phyloP scores from a whole-genome alignment of 1,284 basidiomycete genomes.

The Moniliophthora roreri region DNA sequence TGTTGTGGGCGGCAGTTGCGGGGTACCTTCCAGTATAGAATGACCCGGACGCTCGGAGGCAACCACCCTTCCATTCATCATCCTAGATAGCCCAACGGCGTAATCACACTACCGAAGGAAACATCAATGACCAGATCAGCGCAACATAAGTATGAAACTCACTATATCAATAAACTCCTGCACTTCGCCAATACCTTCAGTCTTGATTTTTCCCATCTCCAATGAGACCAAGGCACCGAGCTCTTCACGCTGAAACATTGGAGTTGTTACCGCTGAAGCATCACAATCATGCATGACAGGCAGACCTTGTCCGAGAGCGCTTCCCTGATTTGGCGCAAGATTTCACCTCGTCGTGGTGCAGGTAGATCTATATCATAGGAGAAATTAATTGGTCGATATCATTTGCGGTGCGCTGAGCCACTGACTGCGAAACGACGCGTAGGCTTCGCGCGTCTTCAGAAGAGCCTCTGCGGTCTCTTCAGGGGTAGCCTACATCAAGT shows the following conservation, averaged over 20 bases:
- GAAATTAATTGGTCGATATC: not conserved
- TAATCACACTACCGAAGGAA: conserved; percentile 45
- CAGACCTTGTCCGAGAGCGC: conserved; percentile 77
- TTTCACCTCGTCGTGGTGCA: conserved; percentile 85
- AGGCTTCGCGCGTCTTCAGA: conserved; percentile 70
- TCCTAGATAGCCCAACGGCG: conserved; percentile 81
- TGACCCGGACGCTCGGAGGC: conserved; percentile 89
- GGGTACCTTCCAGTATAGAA: conserved; percentile 83
- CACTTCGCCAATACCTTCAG: conserved; percentile 93
- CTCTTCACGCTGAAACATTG: conserved; percentile 57
- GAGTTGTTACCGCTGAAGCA: conserved; percentile 9
- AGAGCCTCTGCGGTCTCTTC: conserved; percentile 68
- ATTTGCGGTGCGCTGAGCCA: conserved; percentile 11
- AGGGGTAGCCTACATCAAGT: conserved; percentile 51
- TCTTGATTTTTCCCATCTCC: conserved; percentile 95
- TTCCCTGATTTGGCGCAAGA: conserved; percentile 85
- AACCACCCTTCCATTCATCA: conserved; percentile 88
- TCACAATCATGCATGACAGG: not conserved
- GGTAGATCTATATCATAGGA: conserved; percentile 52
- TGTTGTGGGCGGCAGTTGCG: conserved; percentile 12
- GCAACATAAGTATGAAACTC: conserved; percentile 17
- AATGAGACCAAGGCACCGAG: conserved; percentile 84
- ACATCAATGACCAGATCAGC: not conserved
- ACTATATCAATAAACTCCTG: conserved; percentile 95
- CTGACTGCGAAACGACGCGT: conserved; percentile 60